Percentiles rank a stretch among this genome's conserved stretches.
phyloP scores from a whole-genome alignment of 176 grass and related monocot species.

The Calamus simplicifolius region DNA sequence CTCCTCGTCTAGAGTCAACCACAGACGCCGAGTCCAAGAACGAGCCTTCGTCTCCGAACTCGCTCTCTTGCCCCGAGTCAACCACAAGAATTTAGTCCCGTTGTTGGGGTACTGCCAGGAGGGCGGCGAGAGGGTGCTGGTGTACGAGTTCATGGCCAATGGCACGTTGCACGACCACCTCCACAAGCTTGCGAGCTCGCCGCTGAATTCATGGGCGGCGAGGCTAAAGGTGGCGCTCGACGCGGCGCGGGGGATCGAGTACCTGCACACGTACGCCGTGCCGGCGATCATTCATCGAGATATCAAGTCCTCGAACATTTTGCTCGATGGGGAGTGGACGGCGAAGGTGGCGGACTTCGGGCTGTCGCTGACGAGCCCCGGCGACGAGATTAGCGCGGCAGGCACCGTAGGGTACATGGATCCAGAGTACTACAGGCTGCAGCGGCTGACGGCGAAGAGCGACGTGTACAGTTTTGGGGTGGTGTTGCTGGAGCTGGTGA shows the following conservation, averaged over 20 bases:
- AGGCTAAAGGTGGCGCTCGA: slow-evolving; percentile 68
- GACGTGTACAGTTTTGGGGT: slow-evolving; percentile 98
- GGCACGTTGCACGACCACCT: slow-evolving; percentile 82
- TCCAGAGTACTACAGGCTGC: slow-evolving; percentile 88
- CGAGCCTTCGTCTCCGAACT: slow-evolving; percentile 76
- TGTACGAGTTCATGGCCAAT: slow-evolving; percentile 82
- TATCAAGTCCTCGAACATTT: slow-evolving; percentile 91
- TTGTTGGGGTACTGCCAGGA: slow-evolving; percentile 14
- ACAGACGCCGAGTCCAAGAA: slow-evolving; percentile 30
- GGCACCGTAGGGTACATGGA: slow-evolving; percentile 97
- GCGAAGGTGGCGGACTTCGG: slow-evolving; percentile 97
- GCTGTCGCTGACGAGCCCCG: slow-evolving; percentile 44
- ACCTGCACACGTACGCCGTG: slow-evolving; percentile 94
- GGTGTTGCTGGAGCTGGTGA: slow-evolving; percentile 79
- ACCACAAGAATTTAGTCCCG: slow-evolving; percentile 14
- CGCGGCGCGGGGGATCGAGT: slow-evolving; percentile 84
- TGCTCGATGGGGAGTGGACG: slow-evolving; percentile 78
- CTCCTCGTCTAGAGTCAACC: background rate
- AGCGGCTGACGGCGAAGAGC: slow-evolving; percentile 68
- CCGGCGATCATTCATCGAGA: slow-evolving; percentile 89
- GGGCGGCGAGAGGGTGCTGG: slow-evolving; percentile 60
- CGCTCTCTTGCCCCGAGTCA: slow-evolving; percentile 1
- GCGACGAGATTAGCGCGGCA: slow-evolving; percentile 15
- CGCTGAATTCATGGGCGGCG: slow-evolving; percentile 38
- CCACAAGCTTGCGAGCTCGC: slow-evolving; percentile 17